Base-by-base conservation (phyloP, 176 grass and related monocot species). In the Musa acuminata region DNA sequence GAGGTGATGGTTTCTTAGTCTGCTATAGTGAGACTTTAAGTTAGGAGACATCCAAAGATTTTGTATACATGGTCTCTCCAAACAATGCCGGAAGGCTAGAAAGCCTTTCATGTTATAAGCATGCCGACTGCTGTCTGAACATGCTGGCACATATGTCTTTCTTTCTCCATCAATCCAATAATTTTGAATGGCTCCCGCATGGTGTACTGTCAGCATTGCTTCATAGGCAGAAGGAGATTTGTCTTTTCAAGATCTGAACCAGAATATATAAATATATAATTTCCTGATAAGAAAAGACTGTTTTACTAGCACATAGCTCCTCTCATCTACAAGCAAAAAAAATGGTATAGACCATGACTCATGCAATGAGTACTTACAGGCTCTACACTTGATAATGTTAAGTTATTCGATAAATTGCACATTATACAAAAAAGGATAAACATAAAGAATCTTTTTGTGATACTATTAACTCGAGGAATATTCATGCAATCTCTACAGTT, bases 151-250 rank as follows among this genome's bases (percentile, higher is more conserved):
- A 66, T 53, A 79, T 7, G 57, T 11, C 79, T 85, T 81, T 79
- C 25, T 72, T 66, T 81, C 74, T 76, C 75, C 72, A 77, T 71
- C 79, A 81, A 63, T 13, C 67, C 69, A 54, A 12, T 82, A 79
- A 25, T 24, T 82, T 21, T 21, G 72, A 20, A 82, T 81, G 23
- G 80, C 54, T 50, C 77, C 1, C 5, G 76, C 75, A 71, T 75
- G 72, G 64, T 83, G 62, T 80, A 82, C 68, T 14, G 66, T 86
- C 84, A 82, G 69, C 87, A 96, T 75, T 89, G 59, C 19, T 51
- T 78, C 65, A 85, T 76, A 76, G n/a, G 59, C 27, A 59, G 60
- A 1, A 3, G 20, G 62, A 54, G 12, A 43, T 67, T n/a, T 49
- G 9, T 9, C 29, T 75, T 81, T 51, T 19, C 29, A 21, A 55